These are phyloP conservation scores for Calonectria hongkongensis DNA, from an alignment of 2,329 filamentous ascomycete species.

Conservation along the genomic window DNA sequence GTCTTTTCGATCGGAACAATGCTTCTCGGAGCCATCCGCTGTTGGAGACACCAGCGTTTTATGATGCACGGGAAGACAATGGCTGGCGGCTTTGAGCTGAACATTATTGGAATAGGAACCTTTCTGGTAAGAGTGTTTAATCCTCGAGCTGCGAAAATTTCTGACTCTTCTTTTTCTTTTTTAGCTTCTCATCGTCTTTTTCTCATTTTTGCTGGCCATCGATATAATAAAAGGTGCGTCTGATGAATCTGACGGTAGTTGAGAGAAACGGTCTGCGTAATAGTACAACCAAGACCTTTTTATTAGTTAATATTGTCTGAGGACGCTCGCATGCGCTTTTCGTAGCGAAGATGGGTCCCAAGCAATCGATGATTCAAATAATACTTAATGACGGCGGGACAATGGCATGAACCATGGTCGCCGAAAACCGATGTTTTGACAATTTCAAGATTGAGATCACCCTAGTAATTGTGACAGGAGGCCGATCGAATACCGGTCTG, in stretches of 20 bases:
- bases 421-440: too few relatives aligned
- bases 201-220: conserved; percentile 50
- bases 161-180: conserved; percentile 28
- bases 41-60: conserved; percentile 57
- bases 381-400: background rate
- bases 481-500: background rate
- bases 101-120: conserved; percentile 47
- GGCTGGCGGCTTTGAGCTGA: conserved; percentile 57
- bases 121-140: conserved; percentile 42
- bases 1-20: conserved; percentile 62
- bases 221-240: conserved; percentile 43
- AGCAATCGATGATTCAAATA: background rate
- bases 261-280: background rate
- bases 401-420: too few relatives aligned
- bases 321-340: too few relatives aligned
- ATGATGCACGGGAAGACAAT: conserved; percentile 58
- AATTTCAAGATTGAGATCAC: background rate
- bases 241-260: background rate
- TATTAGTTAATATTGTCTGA: background rate
- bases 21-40: conserved; percentile 55
- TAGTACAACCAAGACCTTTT: background rate
- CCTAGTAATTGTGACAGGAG: background rate
- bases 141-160: background rate
- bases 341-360: background rate
- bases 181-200: conserved; percentile 51